Base-by-base conservation (phyloP, 1,284 basidiomycete species). In the Trichosporon coremiiforme region DNA sequence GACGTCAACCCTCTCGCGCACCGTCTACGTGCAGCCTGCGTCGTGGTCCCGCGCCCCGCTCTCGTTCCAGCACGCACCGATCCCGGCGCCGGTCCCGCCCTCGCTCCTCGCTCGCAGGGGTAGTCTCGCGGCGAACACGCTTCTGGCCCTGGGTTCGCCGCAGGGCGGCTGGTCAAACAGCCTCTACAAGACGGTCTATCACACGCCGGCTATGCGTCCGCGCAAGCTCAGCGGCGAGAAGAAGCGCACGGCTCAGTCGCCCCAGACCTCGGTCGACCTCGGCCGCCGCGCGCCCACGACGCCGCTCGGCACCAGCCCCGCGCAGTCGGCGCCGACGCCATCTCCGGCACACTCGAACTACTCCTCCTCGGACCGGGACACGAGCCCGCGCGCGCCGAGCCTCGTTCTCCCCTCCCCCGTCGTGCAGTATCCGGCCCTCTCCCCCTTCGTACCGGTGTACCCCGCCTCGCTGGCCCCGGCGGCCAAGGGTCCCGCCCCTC, bases 41-140 rank as follows among this genome's bases (percentile, higher is more conserved):
- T 60, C 17, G 33, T 4, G 65, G 66, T 10, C 47, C n/a, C 66
- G 66, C 22, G 68, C 63, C 8, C 63, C 73, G 15, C 60, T 77
- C 6, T 70, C 74, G 22, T 78, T 77, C 68, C 71, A 73, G 20
- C 71, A 73, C 53, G 67, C 71, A 35, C 68, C 74, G 0, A 64
- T 77, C 2, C 72, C 73, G 10, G 73, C 74, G 25, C 75, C 75
- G 0, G 74, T 78, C 35, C 77, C 77, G 2, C 77, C 77, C 2
- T 69, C 66, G n/a, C 72, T 78, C 5, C 75, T 78, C 33, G 74
- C 75, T 1, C 68, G 76, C 57, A 71, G 75, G 6, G 76, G 76
- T 33, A 65, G 64, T 12, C 38, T 65, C 17, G 64, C 69, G 4
- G 35, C 29, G 22, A 65, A 67, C 53, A 22, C 64, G 20, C 20